Evolutionary conservation across 2,329 filamentous ascomycete species (phyloP), one percentile per base, ranked within the genome.

Genomic region (Colletotrichum sp.): DNA sequence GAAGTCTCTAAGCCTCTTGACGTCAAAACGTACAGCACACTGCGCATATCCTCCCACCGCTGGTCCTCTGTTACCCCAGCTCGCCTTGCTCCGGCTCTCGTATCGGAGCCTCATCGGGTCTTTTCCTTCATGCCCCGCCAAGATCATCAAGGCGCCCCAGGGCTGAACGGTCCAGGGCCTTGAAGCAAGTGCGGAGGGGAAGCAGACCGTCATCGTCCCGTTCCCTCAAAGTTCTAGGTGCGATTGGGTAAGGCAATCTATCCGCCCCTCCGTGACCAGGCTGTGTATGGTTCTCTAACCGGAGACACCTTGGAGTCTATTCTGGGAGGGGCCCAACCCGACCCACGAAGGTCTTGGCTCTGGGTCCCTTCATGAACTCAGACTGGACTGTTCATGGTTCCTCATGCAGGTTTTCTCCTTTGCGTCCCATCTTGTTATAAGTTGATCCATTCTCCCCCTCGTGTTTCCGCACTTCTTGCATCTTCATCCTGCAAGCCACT

Each of bases 71-170:
- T 21, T 48, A 12, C 16, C 14, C 21, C 32, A 36, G 36, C 32
- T 68, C 39, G 30, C 72, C 57, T 34, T 52, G 69, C 43, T 43
- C 28, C 57, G 21, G 59, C 34, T n/a, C 59, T 73, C 70, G 59
- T 73, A 76, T 74, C 64, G 70, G 59, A 69, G 70, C 63, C 69
- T 76, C 65, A 68, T 76, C 70, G 59, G 70, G 48, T 69, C 32
- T 68, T 30, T 65, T 28, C 24, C 43, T 26, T 65, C 59, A 32
- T n/a, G 64, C 32, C 26, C 36, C 36, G 74, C 74, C 74, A 75
- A 75, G 74, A 68, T 52, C 64, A 69, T 36, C 57, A 61, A 60
- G 59, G 64, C 73, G 64, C 43, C 67, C 30, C 71, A 69, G 59
- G 74, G 74, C 74, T 76, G 70, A 69, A 68, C 64, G 30, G 70